Evolutionary conservation across 805 yeast species (phyloP).

Genomic region (Candida multigemmis): DNA sequence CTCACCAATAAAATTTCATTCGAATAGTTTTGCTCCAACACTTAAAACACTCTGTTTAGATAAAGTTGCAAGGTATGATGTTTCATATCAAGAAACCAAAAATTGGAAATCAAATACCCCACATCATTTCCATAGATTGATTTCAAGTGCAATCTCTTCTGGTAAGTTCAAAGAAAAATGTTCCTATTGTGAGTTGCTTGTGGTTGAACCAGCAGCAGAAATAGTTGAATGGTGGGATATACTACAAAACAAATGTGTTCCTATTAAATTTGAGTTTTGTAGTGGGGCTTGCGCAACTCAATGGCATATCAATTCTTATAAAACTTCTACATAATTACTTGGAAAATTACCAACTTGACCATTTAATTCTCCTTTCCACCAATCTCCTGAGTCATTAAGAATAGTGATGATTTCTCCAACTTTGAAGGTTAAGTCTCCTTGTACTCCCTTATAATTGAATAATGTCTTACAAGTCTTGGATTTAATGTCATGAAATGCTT

Average conservation of each 20-base stretch:
- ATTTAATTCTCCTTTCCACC: constrained; percentile 28
- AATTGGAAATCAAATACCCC: constrained; percentile 46
- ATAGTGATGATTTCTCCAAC: constrained; percentile 36
- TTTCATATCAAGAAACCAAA: constrained; percentile 44
- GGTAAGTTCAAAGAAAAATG: constrained; percentile 45
- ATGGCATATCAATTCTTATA: no score
- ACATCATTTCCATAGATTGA: constrained; percentile 31
- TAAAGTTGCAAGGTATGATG: constrained; percentile 40
- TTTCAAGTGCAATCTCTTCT: constrained; percentile 44
- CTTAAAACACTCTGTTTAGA: constrained; percentile 41
- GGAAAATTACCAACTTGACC: constrained; percentile 19
- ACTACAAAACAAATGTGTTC: constrained; percentile 37
- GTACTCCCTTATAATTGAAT: constrained; percentile 26
- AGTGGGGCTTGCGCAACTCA: constrained; percentile 39
- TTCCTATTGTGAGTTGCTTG: constrained; percentile 37
- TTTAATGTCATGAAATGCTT: no score
- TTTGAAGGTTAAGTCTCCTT: constrained; percentile 35
- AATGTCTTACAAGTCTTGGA: constrained; percentile 26
- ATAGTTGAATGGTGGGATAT: constrained; percentile 63
- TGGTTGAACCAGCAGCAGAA: constrained; percentile 51
- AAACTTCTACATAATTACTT: constrained; percentile 17
- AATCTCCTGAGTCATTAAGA: constrained; percentile 16
- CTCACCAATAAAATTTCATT: constrained; percentile 18
- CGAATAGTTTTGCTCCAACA: constrained; percentile 27
- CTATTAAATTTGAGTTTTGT: constrained; percentile 49